Evolutionary conservation across 495 filamentous ascomycete species (phyloP).

Genomic region (Lophiotrema nucula): DNA sequence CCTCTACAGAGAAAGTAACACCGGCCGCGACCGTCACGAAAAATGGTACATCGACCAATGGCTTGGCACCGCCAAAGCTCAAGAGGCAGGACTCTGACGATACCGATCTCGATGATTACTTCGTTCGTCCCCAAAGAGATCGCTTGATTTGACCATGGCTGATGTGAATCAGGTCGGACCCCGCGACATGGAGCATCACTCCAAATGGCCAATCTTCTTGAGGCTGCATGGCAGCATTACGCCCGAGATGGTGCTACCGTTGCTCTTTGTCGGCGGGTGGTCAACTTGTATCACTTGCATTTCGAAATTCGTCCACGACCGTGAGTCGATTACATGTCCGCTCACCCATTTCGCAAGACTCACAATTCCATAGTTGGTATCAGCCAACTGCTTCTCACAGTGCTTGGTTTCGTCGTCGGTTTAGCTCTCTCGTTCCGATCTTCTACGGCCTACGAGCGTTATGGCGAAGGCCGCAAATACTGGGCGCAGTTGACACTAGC

Average conservation of each 20-base stretch:
- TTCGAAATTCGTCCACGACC: slow-evolving; percentile 49
- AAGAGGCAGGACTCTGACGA: slow-evolving; percentile 2
- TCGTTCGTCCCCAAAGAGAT: not conserved
- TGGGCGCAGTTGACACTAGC: slow-evolving; percentile 73
- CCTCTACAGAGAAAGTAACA: not conserved
- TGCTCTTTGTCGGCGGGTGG: slow-evolving; percentile 67
- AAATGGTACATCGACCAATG: not conserved
- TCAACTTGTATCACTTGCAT: slow-evolving; percentile 66
- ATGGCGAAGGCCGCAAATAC: slow-evolving; percentile 70
- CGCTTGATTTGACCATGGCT: not conserved
- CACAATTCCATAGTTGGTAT: slow-evolving; percentile 51
- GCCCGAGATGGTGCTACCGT: slow-evolving; percentile 59
- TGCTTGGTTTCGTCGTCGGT: slow-evolving; percentile 87
- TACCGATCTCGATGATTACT: slow-evolving; percentile 21
- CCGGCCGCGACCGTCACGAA: not conserved
- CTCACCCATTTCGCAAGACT: no score
- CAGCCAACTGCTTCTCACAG: slow-evolving; percentile 70
- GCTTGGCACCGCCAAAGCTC: not conserved
- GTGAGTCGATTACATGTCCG: slow-evolving; percentile 45
- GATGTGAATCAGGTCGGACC: slow-evolving; percentile 24
- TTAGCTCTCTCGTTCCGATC: slow-evolving; percentile 78
- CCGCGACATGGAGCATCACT: slow-evolving; percentile 26
- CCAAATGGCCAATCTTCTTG: slow-evolving; percentile 33
- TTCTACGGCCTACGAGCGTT: slow-evolving; percentile 80
- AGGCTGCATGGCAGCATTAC: slow-evolving; percentile 31